A percentile compares a stretch with the other conserved stretches of the same genome.
phyloP scores from a whole-genome alignment of 2,329 filamentous ascomycete species.

The Aspergillus texensis region DNA sequence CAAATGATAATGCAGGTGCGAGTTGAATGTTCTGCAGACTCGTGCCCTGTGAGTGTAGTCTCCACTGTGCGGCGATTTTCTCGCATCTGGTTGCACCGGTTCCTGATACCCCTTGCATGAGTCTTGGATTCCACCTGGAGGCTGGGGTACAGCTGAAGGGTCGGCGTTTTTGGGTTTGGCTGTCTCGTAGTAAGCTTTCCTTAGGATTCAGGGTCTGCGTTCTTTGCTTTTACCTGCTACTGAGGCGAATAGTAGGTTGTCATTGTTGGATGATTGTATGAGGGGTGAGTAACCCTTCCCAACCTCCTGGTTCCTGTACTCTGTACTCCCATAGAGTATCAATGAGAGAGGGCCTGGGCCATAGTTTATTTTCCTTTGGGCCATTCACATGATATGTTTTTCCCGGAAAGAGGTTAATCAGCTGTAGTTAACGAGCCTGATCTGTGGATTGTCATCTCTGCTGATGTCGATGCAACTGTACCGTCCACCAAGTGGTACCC shows the following conservation, averaged over 20 bases:
- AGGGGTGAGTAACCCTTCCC: not conserved
- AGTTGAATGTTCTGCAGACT: conserved; percentile 9
- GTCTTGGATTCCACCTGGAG: not conserved
- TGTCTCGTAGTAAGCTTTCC: not conserved
- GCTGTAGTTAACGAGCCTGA: not conserved
- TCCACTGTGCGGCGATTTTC: conserved; percentile 11
- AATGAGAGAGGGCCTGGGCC: not conserved
- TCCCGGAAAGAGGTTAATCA: not conserved
- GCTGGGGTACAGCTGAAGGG: not conserved
- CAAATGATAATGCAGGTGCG: not conserved
- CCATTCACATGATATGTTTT: not conserved
- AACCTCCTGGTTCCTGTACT: not conserved
- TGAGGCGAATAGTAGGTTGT: not conserved
- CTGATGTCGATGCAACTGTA: conserved; percentile 1
- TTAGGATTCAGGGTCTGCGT: not conserved
- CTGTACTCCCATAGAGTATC: not conserved
- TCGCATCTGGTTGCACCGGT: conserved; percentile 7
- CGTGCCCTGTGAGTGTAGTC: not conserved
- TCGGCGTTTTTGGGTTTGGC: not conserved
- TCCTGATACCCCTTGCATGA: conserved; percentile 1
- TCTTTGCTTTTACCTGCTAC: not conserved
- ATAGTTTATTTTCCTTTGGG: not conserved
- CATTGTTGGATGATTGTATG: not conserved
- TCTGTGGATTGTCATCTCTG: not conserved
- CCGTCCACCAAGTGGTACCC: not conserved